Percentiles rank a stretch among this genome's conserved stretches.
Conservation (phyloP, 2,329 filamentous ascomycete species). For the Neocucurbitaria cava region DNA sequence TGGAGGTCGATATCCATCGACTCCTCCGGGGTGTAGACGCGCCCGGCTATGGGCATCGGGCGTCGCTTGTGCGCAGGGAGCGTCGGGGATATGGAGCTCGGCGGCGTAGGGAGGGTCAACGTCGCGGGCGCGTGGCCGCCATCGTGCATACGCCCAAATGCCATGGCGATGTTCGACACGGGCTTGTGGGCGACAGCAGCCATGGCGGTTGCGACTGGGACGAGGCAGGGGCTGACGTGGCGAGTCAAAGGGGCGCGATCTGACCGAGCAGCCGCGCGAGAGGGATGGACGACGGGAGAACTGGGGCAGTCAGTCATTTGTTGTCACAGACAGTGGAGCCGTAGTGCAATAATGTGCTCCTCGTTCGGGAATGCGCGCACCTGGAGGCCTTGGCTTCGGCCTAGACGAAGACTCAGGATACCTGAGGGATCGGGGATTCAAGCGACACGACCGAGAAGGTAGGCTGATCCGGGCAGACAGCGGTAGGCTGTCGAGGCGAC, state of each 20-base stretch:
- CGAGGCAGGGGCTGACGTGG: slow-evolving; percentile 32
- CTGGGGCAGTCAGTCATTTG: slow-evolving; percentile 3
- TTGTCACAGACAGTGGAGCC: not conserved
- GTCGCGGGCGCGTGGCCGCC: slow-evolving; percentile 29
- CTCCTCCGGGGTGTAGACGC: slow-evolving; percentile 53
- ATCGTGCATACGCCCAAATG: slow-evolving; percentile 45
- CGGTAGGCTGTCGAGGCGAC: slow-evolving; percentile 27
- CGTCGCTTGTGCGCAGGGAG: slow-evolving; percentile 82
- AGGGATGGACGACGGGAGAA: not conserved
- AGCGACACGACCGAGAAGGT: not conserved
- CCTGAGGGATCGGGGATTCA: not conserved
- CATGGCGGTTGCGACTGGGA: slow-evolving; percentile 36
- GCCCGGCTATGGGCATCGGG: slow-evolving; percentile 55
- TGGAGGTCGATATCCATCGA: slow-evolving; percentile 88
- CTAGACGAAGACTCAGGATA: slow-evolving; percentile 2
- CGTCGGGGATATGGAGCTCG: slow-evolving; percentile 91
- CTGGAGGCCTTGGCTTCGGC: slow-evolving; percentile 2
- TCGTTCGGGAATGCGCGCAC: slow-evolving; percentile 6
- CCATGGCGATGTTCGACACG: slow-evolving; percentile 51
- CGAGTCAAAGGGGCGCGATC: slow-evolving; percentile 32
- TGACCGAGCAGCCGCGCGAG: slow-evolving; percentile 21
- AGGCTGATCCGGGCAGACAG: slow-evolving; percentile 19
- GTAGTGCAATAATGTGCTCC: not conserved
- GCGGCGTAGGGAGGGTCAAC: slow-evolving; percentile 80
- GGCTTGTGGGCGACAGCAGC: slow-evolving; percentile 45